Percentiles rank a stretch among this genome's conserved stretches.
Evolutionary conservation across 768 basidiomycete genomes (phyloP).

Genomic region (Agrocybe pediades): DNA sequence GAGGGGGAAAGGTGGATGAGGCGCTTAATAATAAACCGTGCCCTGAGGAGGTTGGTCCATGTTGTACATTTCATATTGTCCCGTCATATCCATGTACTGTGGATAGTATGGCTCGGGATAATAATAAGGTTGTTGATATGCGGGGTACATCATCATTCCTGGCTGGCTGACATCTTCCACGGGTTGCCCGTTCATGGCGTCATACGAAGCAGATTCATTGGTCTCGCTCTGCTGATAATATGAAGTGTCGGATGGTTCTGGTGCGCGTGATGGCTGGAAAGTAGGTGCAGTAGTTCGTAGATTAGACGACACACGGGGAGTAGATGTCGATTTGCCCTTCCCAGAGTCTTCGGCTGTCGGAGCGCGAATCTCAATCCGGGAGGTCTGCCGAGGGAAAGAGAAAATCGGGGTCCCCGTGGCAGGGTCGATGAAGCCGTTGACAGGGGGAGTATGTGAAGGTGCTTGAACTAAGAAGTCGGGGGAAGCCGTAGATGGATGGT

Average conservation of each 20-base stretch:
- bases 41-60: conserved; percentile 51
- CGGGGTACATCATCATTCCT: conserved; percentile 53
- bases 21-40: conserved; percentile 61
- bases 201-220: conserved; percentile 28
- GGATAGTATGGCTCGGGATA: conserved; percentile 74
- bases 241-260: conserved; percentile 21
- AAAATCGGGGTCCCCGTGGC: conserved; percentile 71
- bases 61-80: conserved; percentile 70
- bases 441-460: conserved; percentile 59
- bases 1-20: conserved; percentile 22
- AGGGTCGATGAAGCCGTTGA: conserved; percentile 68
- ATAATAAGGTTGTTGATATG: conserved; percentile 71
- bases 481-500: conserved; percentile 57
- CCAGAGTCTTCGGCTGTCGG: conserved; percentile 39
- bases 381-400: conserved; percentile 69
- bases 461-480: conserved; percentile 61
- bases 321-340: conserved; percentile 32
- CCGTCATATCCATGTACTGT: conserved; percentile 68
- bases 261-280: conserved; percentile 46
- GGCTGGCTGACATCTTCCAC: conserved; percentile 21
- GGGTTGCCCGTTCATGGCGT: conserved; percentile 24
- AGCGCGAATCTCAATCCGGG: conserved; percentile 75
- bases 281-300: conserved; percentile 54
- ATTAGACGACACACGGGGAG: conserved; percentile 34
- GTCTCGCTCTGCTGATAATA: conserved; percentile 26